Evolutionary conservation across 169 alveolate species (phyloP).

Genomic region (Prorocentrum cordatum): DNA sequence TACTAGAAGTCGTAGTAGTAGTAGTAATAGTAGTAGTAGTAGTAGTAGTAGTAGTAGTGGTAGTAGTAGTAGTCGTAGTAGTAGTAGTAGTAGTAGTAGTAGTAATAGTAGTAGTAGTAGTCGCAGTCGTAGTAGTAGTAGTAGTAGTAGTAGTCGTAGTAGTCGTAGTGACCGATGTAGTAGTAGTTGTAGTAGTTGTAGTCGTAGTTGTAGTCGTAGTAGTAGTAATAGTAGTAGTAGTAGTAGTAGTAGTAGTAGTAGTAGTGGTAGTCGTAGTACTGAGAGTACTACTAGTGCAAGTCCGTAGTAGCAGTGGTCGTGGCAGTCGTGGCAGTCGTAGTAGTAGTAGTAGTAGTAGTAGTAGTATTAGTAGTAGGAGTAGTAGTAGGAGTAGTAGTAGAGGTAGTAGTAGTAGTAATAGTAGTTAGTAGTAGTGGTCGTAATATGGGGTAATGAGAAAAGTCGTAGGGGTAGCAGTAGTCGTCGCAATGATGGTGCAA

Average conservation of each 20-base stretch:
- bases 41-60: neutral
- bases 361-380: neutral
- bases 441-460: neutral
- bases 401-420: neutral
- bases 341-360: neutral
- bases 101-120: neutral
- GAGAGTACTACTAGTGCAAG: neutral
- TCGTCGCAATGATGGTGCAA: neutral
- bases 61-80: neutral
- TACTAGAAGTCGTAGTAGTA: neutral
- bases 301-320: neutral
- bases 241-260: neutral
- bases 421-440: neutral
- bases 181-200: neutral
- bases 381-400: neutral
- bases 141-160: neutral
- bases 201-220: neutral
- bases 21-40: neutral
- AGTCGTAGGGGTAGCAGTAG: neutral
- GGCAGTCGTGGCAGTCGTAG: neutral
- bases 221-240: neutral
- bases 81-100: neutral
- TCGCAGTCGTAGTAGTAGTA: neutral
- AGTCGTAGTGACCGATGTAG: neutral
- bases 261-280: neutral